Percentiles rank a stretch among this genome's conserved stretches.
Conservation (phyloP, 129 eudicot species). For the Artemisia argyi region DNA sequence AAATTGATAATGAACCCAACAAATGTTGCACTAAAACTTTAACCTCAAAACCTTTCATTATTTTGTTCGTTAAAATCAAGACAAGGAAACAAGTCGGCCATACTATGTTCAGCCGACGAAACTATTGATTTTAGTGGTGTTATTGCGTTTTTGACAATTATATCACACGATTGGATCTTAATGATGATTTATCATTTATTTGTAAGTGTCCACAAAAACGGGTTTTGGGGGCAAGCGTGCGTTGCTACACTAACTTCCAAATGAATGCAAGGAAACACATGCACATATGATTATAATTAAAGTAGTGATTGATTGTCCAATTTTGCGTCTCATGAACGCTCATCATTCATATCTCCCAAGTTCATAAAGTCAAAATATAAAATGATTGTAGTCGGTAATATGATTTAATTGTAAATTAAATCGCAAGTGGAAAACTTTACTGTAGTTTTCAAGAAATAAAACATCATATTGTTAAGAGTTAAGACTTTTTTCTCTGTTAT, state of each 20-base stretch:
- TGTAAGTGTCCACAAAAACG: not conserved
- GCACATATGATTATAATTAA: constrained; percentile 11
- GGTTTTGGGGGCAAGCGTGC: constrained; percentile 38
- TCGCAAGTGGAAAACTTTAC: no score
- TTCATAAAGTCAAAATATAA: constrained; percentile 11
- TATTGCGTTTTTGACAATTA: constrained; percentile 1
- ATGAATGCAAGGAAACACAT: constrained; percentile 25
- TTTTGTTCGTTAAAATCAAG: constrained; percentile 12
- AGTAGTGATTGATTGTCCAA: constrained; percentile 23
- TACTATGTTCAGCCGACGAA: not conserved
- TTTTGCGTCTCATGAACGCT: constrained; percentile 22
- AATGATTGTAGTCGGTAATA: not conserved
- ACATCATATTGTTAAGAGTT: no score
- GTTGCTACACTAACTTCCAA: constrained; percentile 34
- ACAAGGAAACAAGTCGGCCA: constrained; percentile 26
- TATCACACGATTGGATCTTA: no score
- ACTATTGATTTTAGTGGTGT: constrained; percentile 10
- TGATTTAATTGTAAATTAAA: not conserved
- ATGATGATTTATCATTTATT: not conserved
- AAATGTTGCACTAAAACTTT: constrained; percentile 13
- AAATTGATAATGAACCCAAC: constrained; percentile 5
- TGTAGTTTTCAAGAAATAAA: no score
- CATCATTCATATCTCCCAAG: constrained; percentile 18
- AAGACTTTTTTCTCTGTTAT: no score
- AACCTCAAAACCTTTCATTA: constrained; percentile 6